Evolutionary conservation across 352 stramenopile genomes (phyloP).

Genomic region (Pythium chondricola): DNA sequence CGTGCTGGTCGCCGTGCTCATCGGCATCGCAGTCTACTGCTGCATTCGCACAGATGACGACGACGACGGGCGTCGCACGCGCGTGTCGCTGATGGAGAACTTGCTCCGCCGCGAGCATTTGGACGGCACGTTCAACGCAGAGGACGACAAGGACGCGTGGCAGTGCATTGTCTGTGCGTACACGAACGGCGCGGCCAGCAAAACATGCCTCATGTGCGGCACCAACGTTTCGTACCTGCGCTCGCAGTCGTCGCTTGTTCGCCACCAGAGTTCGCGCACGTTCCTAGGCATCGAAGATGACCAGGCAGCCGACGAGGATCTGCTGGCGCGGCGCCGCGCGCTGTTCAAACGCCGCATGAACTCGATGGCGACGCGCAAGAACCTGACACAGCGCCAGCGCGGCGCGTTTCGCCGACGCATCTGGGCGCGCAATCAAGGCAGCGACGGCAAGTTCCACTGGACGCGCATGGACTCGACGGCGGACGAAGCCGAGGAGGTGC

Average conservation of each 20-base stretch:
- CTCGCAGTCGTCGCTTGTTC: constrained; percentile 26
- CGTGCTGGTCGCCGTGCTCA: constrained; percentile 15
- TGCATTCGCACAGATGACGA: constrained; percentile 29
- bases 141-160: constrained; percentile 46
- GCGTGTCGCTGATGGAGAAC: constrained; percentile 38
- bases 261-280: constrained; percentile 49
- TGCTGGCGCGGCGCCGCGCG: constrained; percentile 42
- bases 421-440: constrained; percentile 51
- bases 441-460: constrained; percentile 72
- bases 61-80: not conserved
- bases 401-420: constrained; percentile 56
- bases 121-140: constrained; percentile 42
- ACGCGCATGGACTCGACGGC: constrained; percentile 56
- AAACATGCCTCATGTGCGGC: constrained; percentile 62
- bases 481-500: constrained; percentile 17
- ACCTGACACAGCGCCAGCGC: constrained; percentile 59
- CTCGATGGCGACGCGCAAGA: constrained; percentile 49
- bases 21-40: constrained; percentile 39
- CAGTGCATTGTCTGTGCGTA: constrained; percentile 69
- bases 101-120: constrained; percentile 58
- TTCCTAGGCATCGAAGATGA: constrained; percentile 36
- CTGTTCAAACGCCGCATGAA: constrained; percentile 69
- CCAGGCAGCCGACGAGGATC: constrained; percentile 26
- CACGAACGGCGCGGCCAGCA: constrained; percentile 34
- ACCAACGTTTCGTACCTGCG: constrained; percentile 29